Evolutionary conservation across 139 green algal species (phyloP).

Genomic region (Tetratostichococcus sp.): DNA sequence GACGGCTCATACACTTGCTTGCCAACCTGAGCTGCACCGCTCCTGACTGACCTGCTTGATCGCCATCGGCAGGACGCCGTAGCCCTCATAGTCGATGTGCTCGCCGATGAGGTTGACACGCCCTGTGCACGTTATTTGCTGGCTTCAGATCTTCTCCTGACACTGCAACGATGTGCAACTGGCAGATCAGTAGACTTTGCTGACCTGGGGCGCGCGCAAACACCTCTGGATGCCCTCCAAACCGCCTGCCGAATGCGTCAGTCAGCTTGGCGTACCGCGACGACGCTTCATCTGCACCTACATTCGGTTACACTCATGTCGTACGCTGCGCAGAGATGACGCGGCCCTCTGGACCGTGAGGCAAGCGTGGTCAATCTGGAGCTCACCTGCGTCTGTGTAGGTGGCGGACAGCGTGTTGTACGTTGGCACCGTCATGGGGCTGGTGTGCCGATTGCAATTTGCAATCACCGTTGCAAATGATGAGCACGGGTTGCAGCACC

Average conservation of each 20-base stretch:
- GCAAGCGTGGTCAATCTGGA: too few species aligned
- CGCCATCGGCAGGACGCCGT: conserved; percentile 97
- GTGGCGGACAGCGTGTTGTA: not conserved
- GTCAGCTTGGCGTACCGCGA: not conserved
- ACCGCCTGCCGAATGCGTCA: not conserved
- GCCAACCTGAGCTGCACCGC: too few species aligned
- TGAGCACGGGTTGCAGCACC: too few species aligned
- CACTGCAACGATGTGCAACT: too few species aligned
- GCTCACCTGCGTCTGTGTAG: not conserved
- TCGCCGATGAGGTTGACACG: conserved; percentile 98
- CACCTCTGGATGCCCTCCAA: not conserved
- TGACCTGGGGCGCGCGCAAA: not conserved
- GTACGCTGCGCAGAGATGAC: not conserved
- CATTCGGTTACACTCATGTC: not conserved
- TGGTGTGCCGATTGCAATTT: too few species aligned
- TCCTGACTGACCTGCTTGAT: conserved; percentile 81
- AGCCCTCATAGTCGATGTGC: conserved; percentile 98
- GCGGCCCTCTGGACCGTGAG: too few species aligned
- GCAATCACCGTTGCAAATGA: too few species aligned
- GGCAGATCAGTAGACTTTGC: too few species aligned
- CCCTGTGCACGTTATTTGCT: too few species aligned
- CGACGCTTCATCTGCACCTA: not conserved
- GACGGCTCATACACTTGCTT: too few species aligned
- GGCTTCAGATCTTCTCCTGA: too few species aligned
- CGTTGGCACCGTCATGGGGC: not conserved